Evolutionary conservation across 129 eudicot genomes (phyloP), one percentile per base, ranked within the genome.

Genomic region (Solidago caesia): DNA sequence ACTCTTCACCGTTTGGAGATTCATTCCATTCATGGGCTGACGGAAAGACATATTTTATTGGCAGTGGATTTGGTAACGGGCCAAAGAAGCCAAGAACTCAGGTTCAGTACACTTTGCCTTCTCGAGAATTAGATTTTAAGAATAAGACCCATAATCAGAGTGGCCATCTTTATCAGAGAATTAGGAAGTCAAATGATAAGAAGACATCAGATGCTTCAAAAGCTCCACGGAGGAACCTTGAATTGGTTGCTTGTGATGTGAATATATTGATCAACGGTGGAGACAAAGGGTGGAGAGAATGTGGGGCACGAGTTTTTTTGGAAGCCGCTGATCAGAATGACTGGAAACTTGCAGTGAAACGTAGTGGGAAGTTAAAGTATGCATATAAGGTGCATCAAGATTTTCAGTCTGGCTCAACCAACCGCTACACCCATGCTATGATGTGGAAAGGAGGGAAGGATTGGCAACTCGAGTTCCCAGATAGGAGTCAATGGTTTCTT

Each of bases 371-470:
- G 72, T 88, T 96, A 39, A 93, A 78, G 68, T 90, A 87, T 77
- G 81, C 91, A 11, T 81, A 86, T 70, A 93, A 90, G 75, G 96
- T 89, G 6, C 85, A 82, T 74, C 92, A 93, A 49, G 82, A 83
- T 73, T 84, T 88, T 65, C 96, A 88, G 72, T 86, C 93, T 9
- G 96, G 95, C 67, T 78, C 98, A 48, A 84, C 96, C 9, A 90
- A 93, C 76, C 92, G 96, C 61, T 90, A 79, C 77, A 89, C 98
- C 4, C 98, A 89, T 83, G 96, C 96, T 61, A 93, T 93, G 98
- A 90, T 89, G 92, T 93, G 98, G 96, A 93, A 90, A 88, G 98
- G 96, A 9, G 96, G 92, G 72, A 90, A 90, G 76, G 96, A 93
- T 66, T 93, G 98, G 98, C 82, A 83, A 29, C 78, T 93, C 69